Evolutionary conservation across 306 rosid genomes (phyloP).

Genomic region (Pterocarpus macrocarpus): DNA sequence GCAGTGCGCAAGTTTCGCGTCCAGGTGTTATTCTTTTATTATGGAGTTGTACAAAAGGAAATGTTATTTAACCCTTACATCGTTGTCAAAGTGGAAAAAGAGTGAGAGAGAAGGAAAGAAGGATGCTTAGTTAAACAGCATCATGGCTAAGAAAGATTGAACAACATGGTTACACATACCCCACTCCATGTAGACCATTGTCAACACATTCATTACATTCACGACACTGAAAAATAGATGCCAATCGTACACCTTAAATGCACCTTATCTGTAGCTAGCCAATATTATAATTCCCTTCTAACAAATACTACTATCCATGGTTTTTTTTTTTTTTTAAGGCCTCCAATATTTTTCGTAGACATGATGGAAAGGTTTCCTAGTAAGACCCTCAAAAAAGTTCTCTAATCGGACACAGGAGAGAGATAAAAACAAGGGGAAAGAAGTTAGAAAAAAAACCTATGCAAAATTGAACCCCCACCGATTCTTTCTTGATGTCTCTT

Average conservation of each 20-base stretch:
- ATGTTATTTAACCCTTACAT: slow-evolving; percentile 23
- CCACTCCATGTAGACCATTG: neutral
- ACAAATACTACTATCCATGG: too few relatives aligned
- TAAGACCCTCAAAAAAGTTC: too few relatives aligned
- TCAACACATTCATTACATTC: neutral
- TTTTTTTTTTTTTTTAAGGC: too few relatives aligned
- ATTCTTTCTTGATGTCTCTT: too few relatives aligned
- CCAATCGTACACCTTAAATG: slow-evolving; percentile 14
- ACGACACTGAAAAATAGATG: neutral
- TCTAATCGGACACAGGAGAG: too few relatives aligned
- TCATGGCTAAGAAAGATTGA: neutral
- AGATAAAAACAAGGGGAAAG: too few relatives aligned
- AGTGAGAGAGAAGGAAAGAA: neutral
- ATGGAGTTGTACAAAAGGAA: neutral
- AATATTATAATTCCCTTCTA: neutral
- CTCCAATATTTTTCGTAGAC: too few relatives aligned
- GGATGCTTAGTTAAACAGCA: slow-evolving; percentile 9
- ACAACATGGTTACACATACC: neutral
- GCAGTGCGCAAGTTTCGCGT: slow-evolving; percentile 22
- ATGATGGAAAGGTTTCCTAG: too few relatives aligned
- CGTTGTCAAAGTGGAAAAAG: neutral
- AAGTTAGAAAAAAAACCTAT: too few relatives aligned
- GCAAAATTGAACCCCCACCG: too few relatives aligned
- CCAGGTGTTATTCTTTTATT: neutral
- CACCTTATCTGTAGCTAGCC: neutral